Evolutionary conservation across 2,329 filamentous ascomycete genomes (phyloP), one percentile per base, ranked within the genome.

Genomic region (Aspergillus ochraceus): DNA sequence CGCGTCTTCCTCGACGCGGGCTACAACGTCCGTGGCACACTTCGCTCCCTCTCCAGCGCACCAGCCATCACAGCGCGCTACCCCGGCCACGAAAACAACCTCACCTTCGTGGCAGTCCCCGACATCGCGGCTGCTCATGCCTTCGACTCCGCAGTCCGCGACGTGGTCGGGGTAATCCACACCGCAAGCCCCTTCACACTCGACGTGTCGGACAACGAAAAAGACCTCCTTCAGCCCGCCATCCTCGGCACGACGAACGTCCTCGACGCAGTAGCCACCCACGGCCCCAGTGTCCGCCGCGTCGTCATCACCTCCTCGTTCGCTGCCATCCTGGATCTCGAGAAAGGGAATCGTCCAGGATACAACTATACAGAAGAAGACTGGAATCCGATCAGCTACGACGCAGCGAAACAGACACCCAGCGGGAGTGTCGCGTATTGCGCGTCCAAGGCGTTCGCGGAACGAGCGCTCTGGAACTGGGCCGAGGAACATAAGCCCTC

Each of bases 401-500:
- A 53, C 11, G 36, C 6, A 14, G 36, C 36, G 36, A 39, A 39
- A 14, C 11, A 17, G 12, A 17, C 36, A 2, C 2, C 11, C 4
- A 39, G 14, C 14, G 36, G 12, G 11, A 17, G 36, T 17, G 14
- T 39, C 11, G 36, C 19, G 36, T 55, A 55, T 36, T 26, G 24
- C 14, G 57, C 60, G n/a, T 58, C 53, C 22, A 62, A 61, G 32
- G 42, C 49, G 24, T 26, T 62, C 9, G 57, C 58, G 17, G 60
- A 63, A 39, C 14, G 36, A 30, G 59, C 49, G 2, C 58, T 59
- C 3, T 63, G 55, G 32, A 22, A 52, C 2, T 63, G 58, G 22
- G n/a, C 61, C 3, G 39, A 45, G 6, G 22, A 11, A 2, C 20
- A 57, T 14, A 51, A 52, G 22, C 46, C 59, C 14, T n/a, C 32